These are phyloP conservation scores for Bipolaris zeicola DNA, from an alignment of 2,329 filamentous ascomycete species.

Conservation along the genomic window DNA sequence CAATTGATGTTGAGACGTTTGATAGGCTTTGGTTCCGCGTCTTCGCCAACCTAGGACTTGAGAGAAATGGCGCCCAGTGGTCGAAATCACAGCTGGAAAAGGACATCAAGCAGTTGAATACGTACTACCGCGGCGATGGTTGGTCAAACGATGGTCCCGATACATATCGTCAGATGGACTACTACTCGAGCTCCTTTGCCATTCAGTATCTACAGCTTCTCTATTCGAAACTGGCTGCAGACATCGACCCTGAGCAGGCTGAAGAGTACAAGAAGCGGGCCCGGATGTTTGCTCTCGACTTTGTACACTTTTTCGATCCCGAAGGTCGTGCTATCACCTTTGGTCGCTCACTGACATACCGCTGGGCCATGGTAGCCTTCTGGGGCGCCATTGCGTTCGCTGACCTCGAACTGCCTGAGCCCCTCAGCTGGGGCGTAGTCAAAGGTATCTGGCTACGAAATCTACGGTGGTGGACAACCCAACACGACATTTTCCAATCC, in stretches of 20 bases:
- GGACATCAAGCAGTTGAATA: constrained; percentile 78
- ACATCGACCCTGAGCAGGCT: constrained; percentile 67
- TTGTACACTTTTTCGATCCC: constrained; percentile 76
- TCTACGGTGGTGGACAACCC: constrained; percentile 79
- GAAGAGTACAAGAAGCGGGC: constrained; percentile 73
- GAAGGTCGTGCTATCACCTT: constrained; percentile 76
- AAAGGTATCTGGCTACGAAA: constrained; percentile 77
- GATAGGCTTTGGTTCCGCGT: constrained; percentile 82
- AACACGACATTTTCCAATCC: constrained; percentile 74
- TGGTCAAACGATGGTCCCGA: constrained; percentile 84
- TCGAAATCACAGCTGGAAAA: constrained; percentile 71
- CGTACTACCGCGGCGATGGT: constrained; percentile 79
- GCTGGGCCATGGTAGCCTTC: constrained; percentile 86
- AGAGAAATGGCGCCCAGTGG: constrained; percentile 74
- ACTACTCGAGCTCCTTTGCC: constrained; percentile 81
- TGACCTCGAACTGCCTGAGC: constrained; percentile 71
- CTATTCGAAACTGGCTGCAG: constrained; percentile 72
- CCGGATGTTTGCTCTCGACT: constrained; percentile 69
- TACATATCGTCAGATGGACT: constrained; percentile 82
- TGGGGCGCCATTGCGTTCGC: constrained; percentile 80
- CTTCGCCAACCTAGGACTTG: constrained; percentile 79
- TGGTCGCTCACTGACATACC: constrained; percentile 77
- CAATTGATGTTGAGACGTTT: constrained; percentile 18
- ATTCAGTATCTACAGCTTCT: constrained; percentile 81
- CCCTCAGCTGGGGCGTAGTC: constrained; percentile 78